phyloP scores from a whole-genome alignment of 371 early-diverging fungal species.

The Mucor racemosus region DNA sequence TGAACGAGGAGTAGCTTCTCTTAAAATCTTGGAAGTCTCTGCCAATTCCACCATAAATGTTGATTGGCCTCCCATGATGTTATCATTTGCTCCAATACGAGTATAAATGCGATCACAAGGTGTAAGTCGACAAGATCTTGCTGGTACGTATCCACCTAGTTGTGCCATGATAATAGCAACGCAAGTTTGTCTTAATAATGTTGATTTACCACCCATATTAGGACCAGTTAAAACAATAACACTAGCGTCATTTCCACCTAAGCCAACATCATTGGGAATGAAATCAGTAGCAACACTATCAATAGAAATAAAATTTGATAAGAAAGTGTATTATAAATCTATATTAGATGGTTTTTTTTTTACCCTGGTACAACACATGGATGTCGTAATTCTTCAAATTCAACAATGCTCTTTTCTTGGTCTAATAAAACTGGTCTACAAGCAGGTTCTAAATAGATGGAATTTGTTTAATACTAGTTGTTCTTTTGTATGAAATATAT shows the following conservation, averaged over 20 bases:
- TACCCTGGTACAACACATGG: constrained; percentile 79
- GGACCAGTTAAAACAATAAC: constrained; percentile 98
- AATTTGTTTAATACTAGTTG: not conserved
- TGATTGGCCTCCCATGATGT: constrained; percentile 95
- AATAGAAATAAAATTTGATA: not conserved
- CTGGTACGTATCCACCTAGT: constrained; percentile 97
- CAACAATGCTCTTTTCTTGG: constrained; percentile 64
- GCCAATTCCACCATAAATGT: constrained; percentile 99
- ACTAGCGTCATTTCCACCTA: constrained; percentile 76
- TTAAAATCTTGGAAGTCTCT: constrained; percentile 95
- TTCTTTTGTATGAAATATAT: not conserved
- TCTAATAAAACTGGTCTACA: constrained; percentile 84
- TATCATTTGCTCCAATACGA: constrained; percentile 98
- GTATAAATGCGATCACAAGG: constrained; percentile 98
- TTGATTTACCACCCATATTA: constrained; percentile 97
- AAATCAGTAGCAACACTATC: constrained; percentile 71
- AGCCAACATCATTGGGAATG: constrained; percentile 91
- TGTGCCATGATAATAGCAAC: constrained; percentile 98
- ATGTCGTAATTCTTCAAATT: constrained; percentile 84
- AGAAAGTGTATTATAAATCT: not conserved
- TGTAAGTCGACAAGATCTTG: constrained; percentile 76
- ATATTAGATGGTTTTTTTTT: not conserved
- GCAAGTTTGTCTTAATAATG: constrained; percentile 95
- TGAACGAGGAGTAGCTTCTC: constrained; percentile 90
- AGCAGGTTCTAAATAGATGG: constrained; percentile 50